Evolutionary conservation across 129 eudicot genomes (phyloP).

Genomic region (Solidago caesia): DNA sequence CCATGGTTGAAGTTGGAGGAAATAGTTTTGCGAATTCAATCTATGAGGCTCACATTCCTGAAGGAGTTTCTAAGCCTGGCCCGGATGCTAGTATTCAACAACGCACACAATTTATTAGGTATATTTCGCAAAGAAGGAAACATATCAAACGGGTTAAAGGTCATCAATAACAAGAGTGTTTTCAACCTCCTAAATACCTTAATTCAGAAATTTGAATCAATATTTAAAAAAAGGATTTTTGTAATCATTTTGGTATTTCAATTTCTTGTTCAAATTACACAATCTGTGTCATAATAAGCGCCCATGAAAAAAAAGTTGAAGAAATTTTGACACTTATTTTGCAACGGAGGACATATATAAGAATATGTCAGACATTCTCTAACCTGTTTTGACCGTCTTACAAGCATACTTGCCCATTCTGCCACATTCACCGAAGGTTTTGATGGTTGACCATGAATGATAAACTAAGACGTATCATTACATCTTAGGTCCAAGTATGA

Average conservation of each 20-base stretch:
- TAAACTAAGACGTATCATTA: background rate
- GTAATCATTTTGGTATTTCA: no score
- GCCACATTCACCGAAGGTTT: background rate
- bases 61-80: conserved; percentile 71
- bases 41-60: conserved; percentile 83
- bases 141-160: background rate
- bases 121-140: background rate
- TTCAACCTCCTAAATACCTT: background rate
- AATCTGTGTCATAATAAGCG: no score
- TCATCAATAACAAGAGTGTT: background rate
- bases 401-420: background rate
- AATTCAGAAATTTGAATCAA: no score
- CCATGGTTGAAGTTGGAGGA: conserved; percentile 93
- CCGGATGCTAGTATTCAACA: conserved; percentile 68
- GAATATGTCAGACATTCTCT: no score
- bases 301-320: no score
- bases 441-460: background rate
- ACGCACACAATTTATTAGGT: conserved; percentile 77
- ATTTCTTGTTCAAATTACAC: no score
- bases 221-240: no score
- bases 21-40: conserved; percentile 85
- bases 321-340: no score
- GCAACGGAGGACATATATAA: no score
- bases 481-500: conserved; percentile 74
- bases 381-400: no score